Percentiles rank a stretch among this genome's conserved stretches.
phyloP scores from a whole-genome alignment of 2,329 filamentous ascomycete genomes.

The Trichoderma atrobrunneum region DNA sequence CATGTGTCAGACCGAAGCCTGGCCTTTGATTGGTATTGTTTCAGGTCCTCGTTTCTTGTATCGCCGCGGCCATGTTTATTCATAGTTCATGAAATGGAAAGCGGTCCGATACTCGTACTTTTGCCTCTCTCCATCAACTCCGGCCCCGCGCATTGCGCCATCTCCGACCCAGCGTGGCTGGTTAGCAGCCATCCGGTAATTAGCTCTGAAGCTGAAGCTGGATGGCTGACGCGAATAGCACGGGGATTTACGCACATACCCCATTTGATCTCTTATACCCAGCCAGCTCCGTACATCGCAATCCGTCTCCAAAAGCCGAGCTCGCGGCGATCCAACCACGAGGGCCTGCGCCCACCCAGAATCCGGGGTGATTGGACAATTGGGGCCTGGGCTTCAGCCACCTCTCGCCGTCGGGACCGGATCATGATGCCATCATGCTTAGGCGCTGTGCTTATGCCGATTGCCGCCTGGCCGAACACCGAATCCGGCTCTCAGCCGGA shows the following conservation, averaged over 20 bases:
- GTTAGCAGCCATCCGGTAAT: neutral
- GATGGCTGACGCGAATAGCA: neutral
- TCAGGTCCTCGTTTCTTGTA: neutral
- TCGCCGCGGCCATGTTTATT: neutral
- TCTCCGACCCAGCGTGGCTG: neutral
- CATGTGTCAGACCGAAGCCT: neutral
- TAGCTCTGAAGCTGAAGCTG: neutral
- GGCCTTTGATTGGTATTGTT: neutral
- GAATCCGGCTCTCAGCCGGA: conserved; percentile 7
- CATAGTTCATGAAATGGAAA: neutral
- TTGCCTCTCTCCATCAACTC: neutral
- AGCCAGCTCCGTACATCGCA: neutral
- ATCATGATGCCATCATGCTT: conserved; percentile 14
- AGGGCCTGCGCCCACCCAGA: neutral
- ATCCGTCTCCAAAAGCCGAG: neutral
- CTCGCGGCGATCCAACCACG: conserved; percentile 1
- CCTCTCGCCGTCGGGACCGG: neutral
- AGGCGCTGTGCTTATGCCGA: conserved; percentile 1
- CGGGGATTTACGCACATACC: neutral
- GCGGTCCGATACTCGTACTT: neutral
- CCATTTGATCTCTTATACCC: neutral
- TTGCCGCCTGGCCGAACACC: conserved; percentile 7
- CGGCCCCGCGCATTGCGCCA: neutral
- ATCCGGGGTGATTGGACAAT: conserved; percentile 12
- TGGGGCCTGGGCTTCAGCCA: neutral